Percentiles rank a stretch among this genome's conserved stretches.
phyloP scores from a whole-genome alignment of 2,329 filamentous ascomycete species.

The Ceratocystis papillata region DNA sequence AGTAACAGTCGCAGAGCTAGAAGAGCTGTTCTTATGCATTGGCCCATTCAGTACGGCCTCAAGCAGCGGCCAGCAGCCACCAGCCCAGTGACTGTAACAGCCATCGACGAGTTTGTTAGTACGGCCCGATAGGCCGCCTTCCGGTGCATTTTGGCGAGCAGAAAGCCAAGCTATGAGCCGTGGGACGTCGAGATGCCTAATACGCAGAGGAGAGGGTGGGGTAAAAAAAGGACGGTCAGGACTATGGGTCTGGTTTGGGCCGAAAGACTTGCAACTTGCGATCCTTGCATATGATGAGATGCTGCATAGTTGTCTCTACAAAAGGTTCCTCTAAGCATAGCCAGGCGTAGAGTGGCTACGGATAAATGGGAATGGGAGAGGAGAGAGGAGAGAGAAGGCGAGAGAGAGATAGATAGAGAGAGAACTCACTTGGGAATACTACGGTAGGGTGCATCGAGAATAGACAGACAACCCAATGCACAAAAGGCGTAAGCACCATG shows the following conservation, averaged over 20 bases:
- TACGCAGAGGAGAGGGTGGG: neutral
- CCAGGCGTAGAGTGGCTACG: no score
- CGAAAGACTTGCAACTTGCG: neutral
- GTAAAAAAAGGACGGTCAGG: neutral
- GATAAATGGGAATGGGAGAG: constrained; percentile 18
- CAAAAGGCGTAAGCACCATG: constrained; percentile 97
- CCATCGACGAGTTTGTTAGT: constrained; percentile 98
- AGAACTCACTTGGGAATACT: constrained; percentile 57
- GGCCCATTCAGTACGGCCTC: constrained; percentile 61
- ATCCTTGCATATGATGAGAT: neutral
- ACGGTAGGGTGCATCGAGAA: constrained; percentile 67
- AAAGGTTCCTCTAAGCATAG: neutral
- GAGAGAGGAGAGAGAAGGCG: constrained; percentile 20
- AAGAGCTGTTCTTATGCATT: constrained; percentile 25
- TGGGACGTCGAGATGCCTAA: constrained; percentile 64
- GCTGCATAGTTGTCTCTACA: neutral
- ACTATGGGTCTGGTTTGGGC: neutral
- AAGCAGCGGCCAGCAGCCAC: constrained; percentile 84
- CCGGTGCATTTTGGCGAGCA: constrained; percentile 76
- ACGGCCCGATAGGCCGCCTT: constrained; percentile 84
- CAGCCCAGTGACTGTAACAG: constrained; percentile 97
- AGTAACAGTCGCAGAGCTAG: neutral
- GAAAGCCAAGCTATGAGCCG: constrained; percentile 79
- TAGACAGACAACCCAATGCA: constrained; percentile 75
- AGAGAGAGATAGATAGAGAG: neutral